Conservation (phyloP, 257 asterid genomes). For the Prunella vulgaris region DNA sequence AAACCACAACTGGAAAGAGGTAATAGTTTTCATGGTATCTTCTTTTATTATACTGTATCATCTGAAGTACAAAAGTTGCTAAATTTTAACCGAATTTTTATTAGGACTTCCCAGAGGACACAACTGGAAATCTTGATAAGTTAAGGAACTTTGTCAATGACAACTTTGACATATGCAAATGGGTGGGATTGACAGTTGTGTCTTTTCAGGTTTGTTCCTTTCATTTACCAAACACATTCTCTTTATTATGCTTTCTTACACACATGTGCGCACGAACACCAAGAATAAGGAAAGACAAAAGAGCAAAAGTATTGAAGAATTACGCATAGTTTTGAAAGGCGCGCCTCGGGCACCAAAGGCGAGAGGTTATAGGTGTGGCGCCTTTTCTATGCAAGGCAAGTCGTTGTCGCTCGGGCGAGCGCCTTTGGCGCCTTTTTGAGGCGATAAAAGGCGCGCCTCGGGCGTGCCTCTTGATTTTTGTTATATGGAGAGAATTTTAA, state of each 20-base stretch:
- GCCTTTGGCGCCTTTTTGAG: no score
- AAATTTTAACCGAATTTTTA: neutral
- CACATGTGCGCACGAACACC: neutral
- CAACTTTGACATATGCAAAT: conserved; percentile 75
- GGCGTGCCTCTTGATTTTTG: no score
- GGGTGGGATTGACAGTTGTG: conserved; percentile 71
- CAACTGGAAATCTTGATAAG: conserved; percentile 67
- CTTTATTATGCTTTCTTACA: neutral
- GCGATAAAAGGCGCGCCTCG: no score
- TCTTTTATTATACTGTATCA: conserved; percentile 7
- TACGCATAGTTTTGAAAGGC: no score
- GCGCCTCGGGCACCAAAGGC: no score
- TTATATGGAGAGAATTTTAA: no score
- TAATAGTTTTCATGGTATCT: conserved; percentile 19
- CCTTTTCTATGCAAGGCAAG: no score
- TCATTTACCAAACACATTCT: conserved; percentile 7
- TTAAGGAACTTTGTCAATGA: conserved; percentile 58
- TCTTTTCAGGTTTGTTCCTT: conserved; percentile 58
- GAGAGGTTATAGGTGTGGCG: no score
- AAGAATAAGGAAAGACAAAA: neutral
- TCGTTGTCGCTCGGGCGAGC: no score
- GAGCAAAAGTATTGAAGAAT: neutral
- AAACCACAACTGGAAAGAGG: conserved; percentile 88
- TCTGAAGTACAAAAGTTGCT: conserved; percentile 2
- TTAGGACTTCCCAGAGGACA: conserved; percentile 87